Conservation (phyloP, 2,329 filamentous ascomycete species). For the Penicillium palitans region DNA sequence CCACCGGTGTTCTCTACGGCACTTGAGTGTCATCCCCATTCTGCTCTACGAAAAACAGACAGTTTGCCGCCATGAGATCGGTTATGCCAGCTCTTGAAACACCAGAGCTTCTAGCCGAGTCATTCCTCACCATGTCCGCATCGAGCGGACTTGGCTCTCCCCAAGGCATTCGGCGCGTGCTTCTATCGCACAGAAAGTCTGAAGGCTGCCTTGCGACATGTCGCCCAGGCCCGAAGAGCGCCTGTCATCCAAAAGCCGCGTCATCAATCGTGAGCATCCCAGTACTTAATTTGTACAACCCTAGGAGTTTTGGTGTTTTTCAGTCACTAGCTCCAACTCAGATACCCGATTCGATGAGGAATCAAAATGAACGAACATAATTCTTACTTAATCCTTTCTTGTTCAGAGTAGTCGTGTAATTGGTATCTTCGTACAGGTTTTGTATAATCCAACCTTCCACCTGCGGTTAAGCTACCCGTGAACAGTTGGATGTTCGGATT, state of each 20-base stretch:
- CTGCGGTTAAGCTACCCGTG: background rate
- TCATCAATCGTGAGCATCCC: constrained; percentile 4
- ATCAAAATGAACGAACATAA: constrained; percentile 9
- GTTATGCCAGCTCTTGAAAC: constrained; percentile 7
- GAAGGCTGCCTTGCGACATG: background rate
- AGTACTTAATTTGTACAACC: constrained; percentile 5
- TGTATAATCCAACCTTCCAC: background rate
- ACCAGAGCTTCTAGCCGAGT: constrained; percentile 6
- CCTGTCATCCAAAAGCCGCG: background rate
- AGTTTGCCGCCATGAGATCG: background rate
- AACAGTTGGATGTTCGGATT: background rate
- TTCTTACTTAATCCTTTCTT: background rate
- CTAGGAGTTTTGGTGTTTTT: background rate
- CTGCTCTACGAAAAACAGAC: background rate
- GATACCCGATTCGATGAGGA: constrained; percentile 15
- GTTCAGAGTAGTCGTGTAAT: background rate
- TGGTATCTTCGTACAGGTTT: background rate
- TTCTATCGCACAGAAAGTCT: background rate
- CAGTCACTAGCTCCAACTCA: constrained; percentile 3
- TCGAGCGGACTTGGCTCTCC: constrained; percentile 2
- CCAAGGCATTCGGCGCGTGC: background rate
- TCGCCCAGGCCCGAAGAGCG: background rate
- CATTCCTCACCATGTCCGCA: background rate
- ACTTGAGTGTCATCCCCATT: constrained; percentile 9
- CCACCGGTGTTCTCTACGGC: background rate